These are phyloP conservation scores for Colletotrichum theobromicola DNA, from an alignment of 2,329 filamentous ascomycete species.

Conservation along the genomic window DNA sequence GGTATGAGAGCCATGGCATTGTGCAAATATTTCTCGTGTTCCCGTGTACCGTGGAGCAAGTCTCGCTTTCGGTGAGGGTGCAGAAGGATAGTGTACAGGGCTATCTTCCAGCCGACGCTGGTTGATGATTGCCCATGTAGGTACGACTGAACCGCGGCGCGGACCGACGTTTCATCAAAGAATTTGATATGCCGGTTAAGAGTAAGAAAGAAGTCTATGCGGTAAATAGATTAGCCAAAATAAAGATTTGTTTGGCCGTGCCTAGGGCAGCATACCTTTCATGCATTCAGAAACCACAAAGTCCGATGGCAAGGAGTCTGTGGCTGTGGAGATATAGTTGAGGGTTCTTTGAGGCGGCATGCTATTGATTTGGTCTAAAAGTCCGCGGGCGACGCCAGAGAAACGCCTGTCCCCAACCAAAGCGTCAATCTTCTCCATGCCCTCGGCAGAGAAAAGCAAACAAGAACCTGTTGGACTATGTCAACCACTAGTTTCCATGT, in stretches of 20 bases:
- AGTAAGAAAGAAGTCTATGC: neutral
- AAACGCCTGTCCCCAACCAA: neutral
- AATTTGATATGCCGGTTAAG: neutral
- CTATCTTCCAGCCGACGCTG: neutral
- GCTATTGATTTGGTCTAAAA: neutral
- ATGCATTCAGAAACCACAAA: neutral
- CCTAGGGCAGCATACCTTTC: neutral
- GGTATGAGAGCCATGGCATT: neutral
- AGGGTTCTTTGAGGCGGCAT: neutral
- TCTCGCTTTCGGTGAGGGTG: neutral
- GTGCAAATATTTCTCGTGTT: neutral
- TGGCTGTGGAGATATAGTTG: neutral
- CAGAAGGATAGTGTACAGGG: neutral
- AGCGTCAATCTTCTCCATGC: neutral
- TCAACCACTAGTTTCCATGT: neutral
- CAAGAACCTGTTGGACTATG: constrained; percentile 9
- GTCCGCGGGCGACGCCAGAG: neutral
- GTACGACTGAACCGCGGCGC: neutral
- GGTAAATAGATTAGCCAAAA: neutral
- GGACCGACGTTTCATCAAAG: neutral
- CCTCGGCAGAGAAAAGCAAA: constrained; percentile 24
- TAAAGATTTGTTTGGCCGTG: neutral
- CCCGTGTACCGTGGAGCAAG: neutral
- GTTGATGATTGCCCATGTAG: neutral
- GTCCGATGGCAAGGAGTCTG: neutral